Base-by-base conservation (phyloP, 768 basidiomycete genomes). In the Heimioporus sp. region DNA sequence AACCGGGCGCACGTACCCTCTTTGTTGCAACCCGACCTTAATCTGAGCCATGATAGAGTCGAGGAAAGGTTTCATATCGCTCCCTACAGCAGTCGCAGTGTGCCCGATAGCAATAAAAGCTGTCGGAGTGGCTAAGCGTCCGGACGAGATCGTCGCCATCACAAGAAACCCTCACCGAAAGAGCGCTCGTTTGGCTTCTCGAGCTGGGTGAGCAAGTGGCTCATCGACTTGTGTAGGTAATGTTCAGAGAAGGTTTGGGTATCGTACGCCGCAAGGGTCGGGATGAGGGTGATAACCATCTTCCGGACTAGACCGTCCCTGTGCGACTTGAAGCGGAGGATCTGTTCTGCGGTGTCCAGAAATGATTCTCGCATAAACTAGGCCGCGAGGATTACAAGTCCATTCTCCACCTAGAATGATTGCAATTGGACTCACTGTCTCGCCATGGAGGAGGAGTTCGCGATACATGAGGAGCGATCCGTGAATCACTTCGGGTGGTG, bases 51-150 rank as follows among this genome's bases (percentile, higher is more conserved):
- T 92, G 53, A 97, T 90, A 5, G 86, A 82, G 53, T 98, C 96
- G 21, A 98, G 79, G 69, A 97, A 99, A 0, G 86, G 86, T 63
- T 95, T 93, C 90, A 98, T 97, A 55, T 96, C 92, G 55, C 92
- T 90, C 42, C 86, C 86, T 19, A 98, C 91, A 44, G 91, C 88
- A 39, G 84, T 83, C 2, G 97, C 93, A 45, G 96, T 90, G 62
- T 97, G 92, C 0, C 97, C 97, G 55, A 99, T 94, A 2, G 97
- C 95, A 59, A 94, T 86, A 67, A 98, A 98, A 3, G 95, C 95
- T 93, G 55, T 6, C 13, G 37, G 16, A 16, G 13, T 58, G 32
- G 56, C 47, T 10, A 48, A 46, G 19, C 20, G 9, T 16, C 38
- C 48, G 12, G 30, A 36, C 11, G 42, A 43, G 10, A 13, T 47